Percentiles rank a stretch among this genome's conserved stretches.
Conservation (phyloP, 306 rosid species). For the Myrica gale region DNA sequence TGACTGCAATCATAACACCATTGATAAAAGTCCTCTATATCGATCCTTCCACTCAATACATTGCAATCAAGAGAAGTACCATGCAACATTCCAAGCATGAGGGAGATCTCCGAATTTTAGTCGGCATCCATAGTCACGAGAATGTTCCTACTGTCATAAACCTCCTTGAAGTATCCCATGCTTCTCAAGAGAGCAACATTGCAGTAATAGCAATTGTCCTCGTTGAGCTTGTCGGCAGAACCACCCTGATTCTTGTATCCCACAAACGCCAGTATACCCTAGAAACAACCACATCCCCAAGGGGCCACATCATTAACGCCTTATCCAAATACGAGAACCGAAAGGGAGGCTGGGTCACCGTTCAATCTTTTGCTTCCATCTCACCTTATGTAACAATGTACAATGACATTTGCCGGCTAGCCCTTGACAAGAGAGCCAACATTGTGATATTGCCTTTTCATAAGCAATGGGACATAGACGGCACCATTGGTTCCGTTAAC, state of each 20-base stretch:
- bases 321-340: constrained; percentile 38
- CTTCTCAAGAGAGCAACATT: constrained; percentile 45
- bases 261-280: constrained; percentile 32
- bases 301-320: constrained; percentile 45
- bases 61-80: constrained; percentile 32
- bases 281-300: constrained; percentile 6
- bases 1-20: constrained; percentile 55
- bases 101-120: constrained; percentile 48
- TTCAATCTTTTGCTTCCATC: constrained; percentile 53
- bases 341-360: constrained; percentile 35
- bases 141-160: constrained; percentile 47
- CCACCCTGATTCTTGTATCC: constrained; percentile 49
- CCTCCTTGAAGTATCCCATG: constrained; percentile 58
- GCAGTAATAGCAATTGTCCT: constrained; percentile 47
- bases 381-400: constrained; percentile 40
- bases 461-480: constrained; percentile 64
- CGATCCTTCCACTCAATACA: constrained; percentile 49
- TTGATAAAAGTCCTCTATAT: constrained; percentile 31
- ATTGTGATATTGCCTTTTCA: constrained; percentile 64
- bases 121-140: constrained; percentile 47
- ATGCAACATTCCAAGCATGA: constrained; percentile 49
- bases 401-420: constrained; percentile 42
- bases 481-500: constrained; percentile 30
- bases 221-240: constrained; percentile 52
- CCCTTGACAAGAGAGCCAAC: constrained; percentile 37